Evolutionary conservation across 2,329 filamentous ascomycete species (phyloP).

Genomic region (Paraphaeosphaeria sporulosa): DNA sequence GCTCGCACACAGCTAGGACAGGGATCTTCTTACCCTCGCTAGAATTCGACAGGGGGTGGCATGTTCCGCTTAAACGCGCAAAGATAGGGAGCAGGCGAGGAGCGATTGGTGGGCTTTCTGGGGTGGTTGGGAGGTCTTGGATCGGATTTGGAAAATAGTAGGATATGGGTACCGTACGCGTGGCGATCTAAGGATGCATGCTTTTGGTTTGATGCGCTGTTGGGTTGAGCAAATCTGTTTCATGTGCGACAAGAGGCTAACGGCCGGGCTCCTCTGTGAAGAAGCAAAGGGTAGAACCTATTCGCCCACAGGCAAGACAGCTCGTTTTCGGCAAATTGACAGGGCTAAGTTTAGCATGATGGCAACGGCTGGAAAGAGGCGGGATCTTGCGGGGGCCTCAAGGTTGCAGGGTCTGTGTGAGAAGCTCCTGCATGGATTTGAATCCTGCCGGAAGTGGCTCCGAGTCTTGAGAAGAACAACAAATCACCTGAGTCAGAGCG

Average conservation of each 20-base stretch:
- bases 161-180: neutral
- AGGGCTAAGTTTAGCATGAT: slow-evolving; percentile 4
- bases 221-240: neutral
- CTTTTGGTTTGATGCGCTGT: neutral
- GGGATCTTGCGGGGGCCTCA: neutral
- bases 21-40: neutral
- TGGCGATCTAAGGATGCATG: neutral
- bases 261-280: neutral
- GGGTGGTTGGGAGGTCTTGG: neutral
- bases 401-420: neutral
- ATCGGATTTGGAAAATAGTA: neutral
- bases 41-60: neutral
- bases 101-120: slow-evolving; percentile 3
- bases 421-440: neutral
- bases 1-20: neutral
- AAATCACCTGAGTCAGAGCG: neutral
- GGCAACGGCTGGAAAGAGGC: neutral
- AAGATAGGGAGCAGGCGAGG: slow-evolving; percentile 7
- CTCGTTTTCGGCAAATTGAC: neutral
- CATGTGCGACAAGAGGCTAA: neutral
- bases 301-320: slow-evolving; percentile 3
- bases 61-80: slow-evolving; percentile 5
- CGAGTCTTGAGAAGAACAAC: neutral
- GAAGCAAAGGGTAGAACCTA: neutral
- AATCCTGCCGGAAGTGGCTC: slow-evolving; percentile 7